Base-by-base conservation (phyloP, 345 rosid genomes). In the Combretum micranthum region DNA sequence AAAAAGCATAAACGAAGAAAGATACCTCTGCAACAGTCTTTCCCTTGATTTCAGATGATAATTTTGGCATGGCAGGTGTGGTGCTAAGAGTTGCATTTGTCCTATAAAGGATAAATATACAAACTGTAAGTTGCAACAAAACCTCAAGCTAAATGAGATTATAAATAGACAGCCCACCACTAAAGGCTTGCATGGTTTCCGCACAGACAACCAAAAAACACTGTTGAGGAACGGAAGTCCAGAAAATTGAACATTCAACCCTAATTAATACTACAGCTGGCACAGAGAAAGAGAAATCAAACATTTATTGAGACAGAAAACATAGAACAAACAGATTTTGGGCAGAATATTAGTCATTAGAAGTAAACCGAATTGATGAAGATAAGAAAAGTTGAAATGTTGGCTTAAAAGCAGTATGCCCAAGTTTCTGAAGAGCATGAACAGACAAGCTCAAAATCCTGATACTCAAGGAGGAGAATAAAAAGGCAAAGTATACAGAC, bases 1-100 rank as follows among this genome's bases (percentile, higher is more conserved):
- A 18, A 19, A 32, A 21, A 39, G 14, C 16, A 19, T 3, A 45
- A 70, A 54, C 45, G 55, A 51, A 46, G 56, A 21, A 54, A 46
- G 39, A n/a, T 63, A 87, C 99, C 97, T 90, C 99, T 73, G 90
- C 99, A 56, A 90, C 95, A 52, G 90, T 82, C 80, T 83, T 85
- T 64, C 97, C 99, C 25, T 81, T 78, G 23, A 90, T 87, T 74
- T 83, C 97, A 70, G 90, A 94, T 44, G 97, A 96, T 64, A 87
- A 56, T 58, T 83, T 87, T 50, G 93, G 96, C 48, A 80, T 39
- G 54, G 78, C 56, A 67, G 88, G 39, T 21, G 84, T 62, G 58
- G 83, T 50, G 22, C 71, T 76, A 52, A 68, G 68, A 72, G 75
- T 64, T 52, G 88, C 70, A 79, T 71, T 83, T 53, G 79, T 72